A percentile compares a stretch with the other conserved stretches of the same genome.
Conservation (phyloP, 1,284 basidiomycete genomes). For the Marasmius oreades region DNA sequence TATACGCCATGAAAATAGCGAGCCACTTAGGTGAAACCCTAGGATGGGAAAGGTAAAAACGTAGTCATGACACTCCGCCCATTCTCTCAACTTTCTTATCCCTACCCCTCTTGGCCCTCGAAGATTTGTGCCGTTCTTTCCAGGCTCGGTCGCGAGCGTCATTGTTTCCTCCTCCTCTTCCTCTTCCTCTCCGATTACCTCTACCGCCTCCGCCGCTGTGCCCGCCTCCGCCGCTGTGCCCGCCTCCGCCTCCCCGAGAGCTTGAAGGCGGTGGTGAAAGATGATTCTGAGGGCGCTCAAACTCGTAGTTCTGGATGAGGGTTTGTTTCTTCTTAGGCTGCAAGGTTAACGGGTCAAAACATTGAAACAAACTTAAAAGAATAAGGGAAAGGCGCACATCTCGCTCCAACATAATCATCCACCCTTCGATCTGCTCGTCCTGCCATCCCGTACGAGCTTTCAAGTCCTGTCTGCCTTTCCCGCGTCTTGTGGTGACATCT, state of each 20-base stretch:
- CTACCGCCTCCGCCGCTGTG: constrained; percentile 24
- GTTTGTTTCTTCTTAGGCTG: constrained; percentile 70
- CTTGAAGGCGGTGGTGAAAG: neutral
- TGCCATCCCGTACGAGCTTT: constrained; percentile 68
- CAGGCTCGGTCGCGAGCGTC: neutral
- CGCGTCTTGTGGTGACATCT: constrained; percentile 68
- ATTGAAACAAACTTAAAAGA: neutral
- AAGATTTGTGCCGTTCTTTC: neutral
- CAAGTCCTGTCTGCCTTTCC: constrained; percentile 62
- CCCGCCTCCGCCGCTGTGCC: constrained; percentile 22
- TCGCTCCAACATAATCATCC: constrained; percentile 82
- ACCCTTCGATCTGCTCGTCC: constrained; percentile 86
- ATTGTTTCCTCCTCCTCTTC: constrained; percentile 20
- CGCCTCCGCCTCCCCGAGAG: neutral
- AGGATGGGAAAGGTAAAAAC: too few relatives aligned
- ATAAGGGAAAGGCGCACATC: constrained; percentile 51
- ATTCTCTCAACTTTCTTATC: neutral
- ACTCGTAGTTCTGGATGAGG: constrained; percentile 70
- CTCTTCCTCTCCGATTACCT: constrained; percentile 27
- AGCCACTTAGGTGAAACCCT: too few relatives aligned
- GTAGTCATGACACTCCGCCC: neutral
- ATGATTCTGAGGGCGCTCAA: constrained; percentile 7
- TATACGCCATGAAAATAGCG: too few relatives aligned
- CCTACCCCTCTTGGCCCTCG: neutral
- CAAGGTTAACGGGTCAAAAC: neutral